These are phyloP conservation scores for Aspergillus bombycis DNA, from an alignment of 2,329 filamentous ascomycete genomes.

Conservation along the genomic window DNA sequence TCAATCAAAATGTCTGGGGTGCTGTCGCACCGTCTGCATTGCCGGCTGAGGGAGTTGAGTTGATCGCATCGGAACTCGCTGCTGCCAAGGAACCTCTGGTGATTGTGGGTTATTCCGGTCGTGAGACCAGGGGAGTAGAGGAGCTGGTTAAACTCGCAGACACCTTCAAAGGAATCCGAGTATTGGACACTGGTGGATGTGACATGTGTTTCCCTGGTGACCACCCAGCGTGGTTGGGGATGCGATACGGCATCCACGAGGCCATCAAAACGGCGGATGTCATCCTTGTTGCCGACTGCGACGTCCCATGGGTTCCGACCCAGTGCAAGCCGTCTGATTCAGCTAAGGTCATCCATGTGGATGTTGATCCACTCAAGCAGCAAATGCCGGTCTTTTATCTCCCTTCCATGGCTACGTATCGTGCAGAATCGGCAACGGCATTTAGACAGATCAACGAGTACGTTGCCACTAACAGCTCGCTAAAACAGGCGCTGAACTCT, in stretches of 20 bases:
- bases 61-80: conserved; percentile 49
- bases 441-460: conserved; percentile 71
- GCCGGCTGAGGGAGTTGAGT: conserved; percentile 49
- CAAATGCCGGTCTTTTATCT: conserved; percentile 77
- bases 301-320: conserved; percentile 92
- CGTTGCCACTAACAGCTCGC: conserved; percentile 52
- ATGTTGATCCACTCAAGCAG: conserved; percentile 70
- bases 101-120: conserved; percentile 56
- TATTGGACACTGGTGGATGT: conserved; percentile 56
- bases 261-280: conserved; percentile 76
- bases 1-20: conserved; percentile 72
- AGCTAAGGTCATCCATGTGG: conserved; percentile 66
- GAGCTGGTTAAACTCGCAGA: conserved; percentile 53
- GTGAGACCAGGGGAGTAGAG: conserved; percentile 46
- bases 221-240: conserved; percentile 63
- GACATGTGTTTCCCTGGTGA: conserved; percentile 56
- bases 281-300: conserved; percentile 83
- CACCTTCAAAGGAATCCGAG: conserved; percentile 51
- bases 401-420: conserved; percentile 65
- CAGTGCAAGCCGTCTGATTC: conserved; percentile 61
- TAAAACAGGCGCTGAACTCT: conserved; percentile 49
- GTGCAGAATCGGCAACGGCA: conserved; percentile 66
- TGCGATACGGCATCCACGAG: conserved; percentile 75
- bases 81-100: conserved; percentile 53
- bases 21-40: conserved; percentile 69